A percentile compares a stretch with the other conserved stretches of the same genome.
These are phyloP conservation scores for Pythium aristosporum DNA, from an alignment of 352 stramenopile species.

Conservation along the genomic window DNA sequence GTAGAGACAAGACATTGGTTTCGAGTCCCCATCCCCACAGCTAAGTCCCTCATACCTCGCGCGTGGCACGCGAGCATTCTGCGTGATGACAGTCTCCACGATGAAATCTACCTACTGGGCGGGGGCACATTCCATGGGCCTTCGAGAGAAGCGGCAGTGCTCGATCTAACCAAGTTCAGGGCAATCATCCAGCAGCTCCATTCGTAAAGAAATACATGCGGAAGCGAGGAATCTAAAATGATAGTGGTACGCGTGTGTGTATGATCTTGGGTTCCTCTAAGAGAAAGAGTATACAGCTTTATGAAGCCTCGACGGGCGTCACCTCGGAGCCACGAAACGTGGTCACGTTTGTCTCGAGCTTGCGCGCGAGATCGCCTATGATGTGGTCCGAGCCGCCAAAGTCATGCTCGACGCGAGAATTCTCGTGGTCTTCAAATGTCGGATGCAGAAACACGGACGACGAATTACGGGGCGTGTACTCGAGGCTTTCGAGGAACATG, in stretches of 20 bases:
- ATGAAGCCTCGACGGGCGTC: slow-evolving; percentile 25
- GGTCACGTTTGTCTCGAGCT: slow-evolving; percentile 24
- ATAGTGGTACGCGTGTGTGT: not conserved
- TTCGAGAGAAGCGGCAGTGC: slow-evolving; percentile 46
- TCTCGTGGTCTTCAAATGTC: slow-evolving; percentile 52
- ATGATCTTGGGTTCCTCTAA: not conserved
- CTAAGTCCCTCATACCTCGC: slow-evolving; percentile 34
- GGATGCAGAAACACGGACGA: slow-evolving; percentile 59
- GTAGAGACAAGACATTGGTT: slow-evolving; percentile 42
- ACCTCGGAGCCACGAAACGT: slow-evolving; percentile 20
- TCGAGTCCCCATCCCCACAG: slow-evolving; percentile 36
- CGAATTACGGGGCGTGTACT: slow-evolving; percentile 53
- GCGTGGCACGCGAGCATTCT: slow-evolving; percentile 73
- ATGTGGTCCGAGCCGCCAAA: slow-evolving; percentile 48
- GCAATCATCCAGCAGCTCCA: not conserved
- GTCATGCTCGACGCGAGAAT: slow-evolving; percentile 56
- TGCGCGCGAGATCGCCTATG: slow-evolving; percentile 48
- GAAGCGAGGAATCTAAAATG: not conserved
- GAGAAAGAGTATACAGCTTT: not conserved
- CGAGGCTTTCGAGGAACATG: slow-evolving; percentile 52
- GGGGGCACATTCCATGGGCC: slow-evolving; percentile 63
- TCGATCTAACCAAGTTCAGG: slow-evolving; percentile 43
- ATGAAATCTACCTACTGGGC: slow-evolving; percentile 51
- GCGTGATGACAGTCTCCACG: slow-evolving; percentile 5
- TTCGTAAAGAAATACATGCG: not conserved